Evolutionary conservation across 2,329 filamentous ascomycete genomes (phyloP).

Genomic region (Cadophora sp.): DNA sequence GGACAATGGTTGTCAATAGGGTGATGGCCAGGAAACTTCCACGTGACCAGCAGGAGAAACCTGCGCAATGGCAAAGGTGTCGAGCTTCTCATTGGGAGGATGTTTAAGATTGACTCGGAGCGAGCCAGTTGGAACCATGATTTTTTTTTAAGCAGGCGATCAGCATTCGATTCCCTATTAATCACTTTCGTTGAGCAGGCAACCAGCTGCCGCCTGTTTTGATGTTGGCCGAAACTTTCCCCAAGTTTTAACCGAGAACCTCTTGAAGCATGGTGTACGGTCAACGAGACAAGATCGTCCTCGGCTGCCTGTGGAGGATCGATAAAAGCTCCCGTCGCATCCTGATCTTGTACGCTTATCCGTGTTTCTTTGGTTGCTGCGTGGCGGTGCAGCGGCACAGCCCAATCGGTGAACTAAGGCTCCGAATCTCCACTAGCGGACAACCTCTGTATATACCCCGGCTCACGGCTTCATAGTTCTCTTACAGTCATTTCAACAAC

Average conservation of each 20-base stretch:
- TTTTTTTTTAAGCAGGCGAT: too few relatives aligned
- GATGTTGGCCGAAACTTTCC: conserved; percentile 1
- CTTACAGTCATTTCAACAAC: neutral
- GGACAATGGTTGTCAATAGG: too few relatives aligned
- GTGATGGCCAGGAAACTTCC: too few relatives aligned
- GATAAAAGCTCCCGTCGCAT: neutral
- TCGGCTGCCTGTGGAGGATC: conserved; percentile 11
- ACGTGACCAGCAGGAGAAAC: neutral
- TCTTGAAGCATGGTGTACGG: neutral
- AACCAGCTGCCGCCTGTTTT: conserved; percentile 10
- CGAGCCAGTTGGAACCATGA: too few relatives aligned
- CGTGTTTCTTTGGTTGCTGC: neutral
- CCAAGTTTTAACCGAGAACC: neutral
- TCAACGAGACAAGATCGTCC: neutral
- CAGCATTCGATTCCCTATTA: too few relatives aligned
- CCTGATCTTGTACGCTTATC: neutral
- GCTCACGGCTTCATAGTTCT: neutral
- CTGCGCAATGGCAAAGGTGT: too few relatives aligned
- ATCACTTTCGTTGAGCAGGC: neutral
- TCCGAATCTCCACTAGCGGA: neutral
- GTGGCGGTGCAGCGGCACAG: conserved; percentile 20
- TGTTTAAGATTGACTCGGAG: too few relatives aligned
- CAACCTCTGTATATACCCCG: neutral
- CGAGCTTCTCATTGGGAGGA: too few relatives aligned
- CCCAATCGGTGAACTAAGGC: neutral